A percentile compares a stretch with the other conserved stretches of the same genome.
Evolutionary conservation across 2,329 filamentous ascomycete species (phyloP).

Genomic region (Pochonia chlamydosporia): DNA sequence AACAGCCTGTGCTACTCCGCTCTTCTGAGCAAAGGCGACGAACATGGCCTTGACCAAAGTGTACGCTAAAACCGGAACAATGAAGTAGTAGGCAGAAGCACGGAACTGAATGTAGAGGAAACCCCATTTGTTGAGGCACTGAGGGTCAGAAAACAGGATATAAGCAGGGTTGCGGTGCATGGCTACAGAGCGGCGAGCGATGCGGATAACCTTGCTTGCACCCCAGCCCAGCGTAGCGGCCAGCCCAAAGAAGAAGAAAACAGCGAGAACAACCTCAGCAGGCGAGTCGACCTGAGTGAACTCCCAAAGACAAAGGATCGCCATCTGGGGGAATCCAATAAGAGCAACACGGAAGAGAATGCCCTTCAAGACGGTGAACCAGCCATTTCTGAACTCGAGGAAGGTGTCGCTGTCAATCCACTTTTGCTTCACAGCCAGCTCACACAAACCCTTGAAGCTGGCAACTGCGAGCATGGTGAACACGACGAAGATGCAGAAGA

Average conservation of each 20-base stretch:
- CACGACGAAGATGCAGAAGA: constrained; percentile 80
- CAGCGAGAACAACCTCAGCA: constrained; percentile 78
- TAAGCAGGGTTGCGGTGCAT: constrained; percentile 97
- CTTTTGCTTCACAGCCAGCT: constrained; percentile 65
- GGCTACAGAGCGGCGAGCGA: constrained; percentile 79
- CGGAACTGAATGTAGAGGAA: constrained; percentile 97
- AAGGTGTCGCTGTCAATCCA: constrained; percentile 84
- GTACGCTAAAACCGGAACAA: constrained; percentile 73
- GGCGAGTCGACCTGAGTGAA: constrained; percentile 80
- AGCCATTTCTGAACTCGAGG: constrained; percentile 88
- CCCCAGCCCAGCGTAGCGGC: constrained; percentile 76
- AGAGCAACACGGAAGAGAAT: constrained; percentile 87
- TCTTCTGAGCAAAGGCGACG: constrained; percentile 71
- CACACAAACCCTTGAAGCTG: constrained; percentile 75
- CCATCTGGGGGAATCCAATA: constrained; percentile 88
- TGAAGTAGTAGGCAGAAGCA: constrained; percentile 92
- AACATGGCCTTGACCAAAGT: constrained; percentile 85
- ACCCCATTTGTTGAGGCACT: constrained; percentile 93
- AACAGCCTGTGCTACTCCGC: constrained; percentile 69
- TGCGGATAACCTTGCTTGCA: constrained; percentile 79
- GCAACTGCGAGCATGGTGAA: constrained; percentile 67
- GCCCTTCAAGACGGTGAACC: constrained; percentile 87
- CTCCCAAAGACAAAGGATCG: constrained; percentile 88
- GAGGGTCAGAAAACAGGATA: constrained; percentile 93
- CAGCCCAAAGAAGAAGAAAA: constrained; percentile 85